phyloP scores from a whole-genome alignment of 805 yeast genomes.

The Kodamaea nitidulidarum region DNA sequence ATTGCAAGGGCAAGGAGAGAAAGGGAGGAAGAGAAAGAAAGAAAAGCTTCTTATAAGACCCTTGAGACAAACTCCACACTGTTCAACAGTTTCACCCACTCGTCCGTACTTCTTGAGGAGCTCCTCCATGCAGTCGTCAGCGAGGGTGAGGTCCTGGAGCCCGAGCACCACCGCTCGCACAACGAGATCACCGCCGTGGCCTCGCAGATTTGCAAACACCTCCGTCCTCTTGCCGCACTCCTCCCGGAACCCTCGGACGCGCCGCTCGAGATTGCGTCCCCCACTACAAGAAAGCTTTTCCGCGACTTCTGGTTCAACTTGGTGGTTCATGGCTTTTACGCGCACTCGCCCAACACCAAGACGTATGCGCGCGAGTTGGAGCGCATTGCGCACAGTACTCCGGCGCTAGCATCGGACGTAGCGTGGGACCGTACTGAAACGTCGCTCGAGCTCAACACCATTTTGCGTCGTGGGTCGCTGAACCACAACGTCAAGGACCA shows the following conservation, averaged over 20 bases:
- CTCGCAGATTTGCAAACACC: slow-evolving; percentile 56
- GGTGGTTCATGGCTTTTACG: slow-evolving; percentile 85
- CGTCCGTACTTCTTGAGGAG: slow-evolving; percentile 55
- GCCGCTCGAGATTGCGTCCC: slow-evolving; percentile 45
- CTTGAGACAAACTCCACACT: too few species aligned
- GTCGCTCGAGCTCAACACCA: slow-evolving; percentile 86
- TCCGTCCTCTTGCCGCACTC: slow-evolving; percentile 72
- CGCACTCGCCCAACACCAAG: slow-evolving; percentile 50
- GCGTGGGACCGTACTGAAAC: slow-evolving; percentile 73
- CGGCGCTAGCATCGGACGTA: slow-evolving; percentile 26
- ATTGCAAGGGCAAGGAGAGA: slow-evolving; percentile 17
- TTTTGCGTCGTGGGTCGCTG: slow-evolving; percentile 84
- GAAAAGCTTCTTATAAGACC: too few species aligned
- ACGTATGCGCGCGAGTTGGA: slow-evolving; percentile 48
- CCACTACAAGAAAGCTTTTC: slow-evolving; percentile 54
- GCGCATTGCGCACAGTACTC: slow-evolving; percentile 74
- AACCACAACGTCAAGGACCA: slow-evolving; percentile 72
- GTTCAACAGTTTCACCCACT: slow-evolving; percentile 36
- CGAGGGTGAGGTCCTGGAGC: slow-evolving; percentile 73
- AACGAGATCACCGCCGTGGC: slow-evolving; percentile 67
- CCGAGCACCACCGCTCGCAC: slow-evolving; percentile 78
- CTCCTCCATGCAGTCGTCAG: slow-evolving; percentile 62
- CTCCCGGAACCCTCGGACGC: slow-evolving; percentile 50
- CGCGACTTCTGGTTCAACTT: slow-evolving; percentile 92
- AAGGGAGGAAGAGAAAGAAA: background rate